Conservation (phyloP, 2,329 filamentous ascomycete genomes). For the Fusarium sp. region DNA sequence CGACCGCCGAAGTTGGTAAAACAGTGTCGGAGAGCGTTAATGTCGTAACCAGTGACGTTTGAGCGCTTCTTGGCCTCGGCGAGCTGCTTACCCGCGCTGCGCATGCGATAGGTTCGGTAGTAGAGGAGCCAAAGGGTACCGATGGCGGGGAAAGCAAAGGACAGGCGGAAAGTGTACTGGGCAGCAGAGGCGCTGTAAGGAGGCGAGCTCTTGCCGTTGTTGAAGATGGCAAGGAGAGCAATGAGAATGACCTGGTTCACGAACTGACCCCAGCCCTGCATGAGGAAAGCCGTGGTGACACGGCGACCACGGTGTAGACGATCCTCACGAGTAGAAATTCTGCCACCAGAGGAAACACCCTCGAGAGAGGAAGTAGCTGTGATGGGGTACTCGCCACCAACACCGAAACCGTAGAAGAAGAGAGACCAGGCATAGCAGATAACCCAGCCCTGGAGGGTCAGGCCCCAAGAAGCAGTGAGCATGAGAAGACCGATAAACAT, state of each 20-base stretch:
- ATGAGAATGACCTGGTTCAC: slow-evolving; percentile 93
- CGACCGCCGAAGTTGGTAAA: slow-evolving; percentile 88
- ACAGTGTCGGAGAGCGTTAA: slow-evolving; percentile 82
- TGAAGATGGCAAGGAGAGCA: slow-evolving; percentile 87
- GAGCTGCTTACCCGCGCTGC: slow-evolving; percentile 85
- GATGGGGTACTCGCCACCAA: slow-evolving; percentile 94
- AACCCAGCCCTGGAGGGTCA: slow-evolving; percentile 90
- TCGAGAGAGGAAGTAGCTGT: slow-evolving; percentile 97
- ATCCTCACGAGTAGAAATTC: slow-evolving; percentile 89
- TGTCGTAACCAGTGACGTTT: slow-evolving; percentile 91
- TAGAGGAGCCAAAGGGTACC: slow-evolving; percentile 96
- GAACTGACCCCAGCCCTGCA: slow-evolving; percentile 99
- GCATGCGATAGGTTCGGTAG: slow-evolving; percentile 97
- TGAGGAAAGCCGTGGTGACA: slow-evolving; percentile 94
- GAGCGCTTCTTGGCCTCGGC: slow-evolving; percentile 84
- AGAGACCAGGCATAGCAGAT: slow-evolving; percentile 96
- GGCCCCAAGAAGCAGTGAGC: slow-evolving; percentile 91
- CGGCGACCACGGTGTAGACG: slow-evolving; percentile 95
- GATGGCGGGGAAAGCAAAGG: slow-evolving; percentile 89
- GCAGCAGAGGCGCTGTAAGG: slow-evolving; percentile 83
- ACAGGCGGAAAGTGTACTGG: slow-evolving; percentile 92
- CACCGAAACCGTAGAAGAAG: slow-evolving; percentile 77
- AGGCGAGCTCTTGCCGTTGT: slow-evolving; percentile 77
- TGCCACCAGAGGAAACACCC: slow-evolving; percentile 86
- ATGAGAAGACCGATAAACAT: slow-evolving; percentile 95